Percentiles rank a stretch among this genome's conserved stretches.
Evolutionary conservation across 306 rosid genomes (phyloP).

Genomic region (Hippophae rhamnoides): DNA sequence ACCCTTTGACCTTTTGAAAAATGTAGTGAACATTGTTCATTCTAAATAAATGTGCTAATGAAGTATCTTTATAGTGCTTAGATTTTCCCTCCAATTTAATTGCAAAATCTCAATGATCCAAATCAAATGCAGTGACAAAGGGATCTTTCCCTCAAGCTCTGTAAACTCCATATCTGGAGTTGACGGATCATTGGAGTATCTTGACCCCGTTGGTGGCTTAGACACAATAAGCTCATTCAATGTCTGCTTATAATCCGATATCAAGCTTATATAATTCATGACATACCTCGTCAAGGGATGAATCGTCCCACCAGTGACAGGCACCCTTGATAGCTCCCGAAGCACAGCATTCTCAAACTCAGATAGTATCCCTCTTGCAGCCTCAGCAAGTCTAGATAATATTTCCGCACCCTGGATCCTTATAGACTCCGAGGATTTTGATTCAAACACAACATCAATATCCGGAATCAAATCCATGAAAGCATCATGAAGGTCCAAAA

Average conservation of each 20-base stretch:
- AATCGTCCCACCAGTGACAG: conserved; percentile 91
- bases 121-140: conserved; percentile 85
- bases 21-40: conserved; percentile 99
- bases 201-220: conserved; percentile 73
- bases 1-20: conserved; percentile 83
- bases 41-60: conserved; percentile 64
- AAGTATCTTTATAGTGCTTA: conserved; percentile 74
- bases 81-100: conserved; percentile 87
- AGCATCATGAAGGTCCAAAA: conserved; percentile 82
- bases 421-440: conserved; percentile 74
- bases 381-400: conserved; percentile 81
- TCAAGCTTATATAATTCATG: conserved; percentile 92
- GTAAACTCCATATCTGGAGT: conserved; percentile 85
- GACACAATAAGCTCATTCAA: conserved; percentile 83
- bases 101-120: conserved; percentile 92
- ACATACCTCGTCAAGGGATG: conserved; percentile 99
- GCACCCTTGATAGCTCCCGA: conserved; percentile 73
- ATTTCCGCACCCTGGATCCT: conserved; percentile 91
- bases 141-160: conserved; percentile 69
- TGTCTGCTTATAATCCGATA: conserved; percentile 78
- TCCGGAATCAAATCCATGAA: conserved; percentile 80
- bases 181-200: conserved; percentile 66
- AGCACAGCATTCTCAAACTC: conserved; percentile 94
- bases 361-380: conserved; percentile 81
- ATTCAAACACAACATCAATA: conserved; percentile 74